Evolutionary conservation across 495 filamentous ascomycete species (phyloP).

Genomic region (Trichoderma orchidacearum): DNA sequence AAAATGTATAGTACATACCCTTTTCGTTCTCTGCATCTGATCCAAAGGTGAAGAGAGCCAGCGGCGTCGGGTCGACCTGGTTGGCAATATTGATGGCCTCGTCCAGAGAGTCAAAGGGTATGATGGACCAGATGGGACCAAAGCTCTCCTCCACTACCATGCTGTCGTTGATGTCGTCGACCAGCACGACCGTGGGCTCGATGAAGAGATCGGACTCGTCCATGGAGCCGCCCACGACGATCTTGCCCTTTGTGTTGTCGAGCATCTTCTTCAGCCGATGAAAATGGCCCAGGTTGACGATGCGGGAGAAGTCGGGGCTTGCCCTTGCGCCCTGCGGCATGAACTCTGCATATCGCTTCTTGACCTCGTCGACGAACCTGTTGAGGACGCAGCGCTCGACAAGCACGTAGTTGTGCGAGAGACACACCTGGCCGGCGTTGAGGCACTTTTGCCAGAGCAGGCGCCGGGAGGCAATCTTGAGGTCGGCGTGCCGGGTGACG

Average conservation of each 20-base stretch:
- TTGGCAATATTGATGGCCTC: slow-evolving; percentile 70
- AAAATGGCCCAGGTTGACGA: slow-evolving; percentile 68
- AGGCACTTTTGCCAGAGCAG: slow-evolving; percentile 76
- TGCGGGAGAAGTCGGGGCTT: slow-evolving; percentile 61
- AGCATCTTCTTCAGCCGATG: slow-evolving; percentile 79
- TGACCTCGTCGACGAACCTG: slow-evolving; percentile 62
- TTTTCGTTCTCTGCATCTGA: slow-evolving; percentile 57
- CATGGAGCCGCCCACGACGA: slow-evolving; percentile 70
- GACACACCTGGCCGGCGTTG: slow-evolving; percentile 82
- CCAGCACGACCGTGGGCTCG: slow-evolving; percentile 70
- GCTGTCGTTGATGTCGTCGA: slow-evolving; percentile 61
- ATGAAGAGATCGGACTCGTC: slow-evolving; percentile 70
- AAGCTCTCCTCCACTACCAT: slow-evolving; percentile 75
- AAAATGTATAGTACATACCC: slow-evolving; percentile 23
- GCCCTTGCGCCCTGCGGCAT: slow-evolving; percentile 68
- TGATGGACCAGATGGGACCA: slow-evolving; percentile 72
- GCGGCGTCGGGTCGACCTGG: slow-evolving; percentile 60
- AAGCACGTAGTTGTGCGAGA: slow-evolving; percentile 78
- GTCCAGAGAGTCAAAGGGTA: slow-evolving; percentile 61
- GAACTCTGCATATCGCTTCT: slow-evolving; percentile 59
- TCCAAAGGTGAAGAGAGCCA: slow-evolving; percentile 77
- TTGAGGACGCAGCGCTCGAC: slow-evolving; percentile 61
- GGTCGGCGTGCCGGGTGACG: slow-evolving; percentile 67
- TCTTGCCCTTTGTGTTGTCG: slow-evolving; percentile 66
- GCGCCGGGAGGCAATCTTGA: slow-evolving; percentile 67